Evolutionary conservation across 163 green algal genomes (phyloP).

Genomic region (Prototheca stagnorum): DNA sequence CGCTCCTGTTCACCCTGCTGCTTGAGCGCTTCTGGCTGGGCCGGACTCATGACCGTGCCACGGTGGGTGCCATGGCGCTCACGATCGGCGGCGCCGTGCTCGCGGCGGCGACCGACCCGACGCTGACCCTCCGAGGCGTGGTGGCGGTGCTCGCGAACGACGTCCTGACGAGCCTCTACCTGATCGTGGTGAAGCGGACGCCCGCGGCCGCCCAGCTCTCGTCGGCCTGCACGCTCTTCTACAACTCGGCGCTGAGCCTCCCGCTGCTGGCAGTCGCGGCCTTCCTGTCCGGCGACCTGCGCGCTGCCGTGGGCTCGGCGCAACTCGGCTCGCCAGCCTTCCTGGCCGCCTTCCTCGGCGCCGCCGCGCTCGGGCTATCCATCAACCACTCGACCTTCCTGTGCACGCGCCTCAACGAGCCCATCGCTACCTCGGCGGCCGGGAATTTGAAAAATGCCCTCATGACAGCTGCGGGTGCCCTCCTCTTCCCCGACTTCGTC

Average conservation of each 20-base stretch:
- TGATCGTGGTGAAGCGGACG: conserved; percentile 55
- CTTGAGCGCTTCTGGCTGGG: conserved; percentile 37
- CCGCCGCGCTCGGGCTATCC: conserved; percentile 33
- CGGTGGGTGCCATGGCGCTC: conserved; percentile 31
- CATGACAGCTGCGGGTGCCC: conserved; percentile 45
- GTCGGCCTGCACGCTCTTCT: conserved; percentile 39
- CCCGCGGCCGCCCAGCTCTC: conserved; percentile 25
- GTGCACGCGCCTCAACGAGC: conserved; percentile 55
- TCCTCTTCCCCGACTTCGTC: conserved; percentile 55
- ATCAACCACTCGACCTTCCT: conserved; percentile 59
- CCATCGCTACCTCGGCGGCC: conserved; percentile 45
- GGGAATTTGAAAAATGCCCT: conserved; percentile 56
- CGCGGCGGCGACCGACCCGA: conserved; percentile 44
- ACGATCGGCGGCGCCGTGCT: conserved; percentile 50
- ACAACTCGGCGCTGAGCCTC: conserved; percentile 42
- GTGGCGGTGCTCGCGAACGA: conserved; percentile 43
- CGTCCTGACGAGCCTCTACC: conserved; percentile 42
- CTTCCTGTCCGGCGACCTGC: conserved; percentile 16
- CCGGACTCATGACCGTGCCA: conserved; percentile 38
- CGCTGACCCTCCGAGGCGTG: conserved; percentile 42
- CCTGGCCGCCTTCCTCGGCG: conserved; percentile 25
- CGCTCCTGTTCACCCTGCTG: conserved; percentile 47
- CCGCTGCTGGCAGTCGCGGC: conserved; percentile 30
- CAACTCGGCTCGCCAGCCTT: conserved; percentile 6
- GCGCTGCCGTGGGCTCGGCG: conserved; percentile 13